These are phyloP conservation scores for Colletotrichum limetticola DNA, from an alignment of 2,329 filamentous ascomycete genomes.

Conservation along the genomic window DNA sequence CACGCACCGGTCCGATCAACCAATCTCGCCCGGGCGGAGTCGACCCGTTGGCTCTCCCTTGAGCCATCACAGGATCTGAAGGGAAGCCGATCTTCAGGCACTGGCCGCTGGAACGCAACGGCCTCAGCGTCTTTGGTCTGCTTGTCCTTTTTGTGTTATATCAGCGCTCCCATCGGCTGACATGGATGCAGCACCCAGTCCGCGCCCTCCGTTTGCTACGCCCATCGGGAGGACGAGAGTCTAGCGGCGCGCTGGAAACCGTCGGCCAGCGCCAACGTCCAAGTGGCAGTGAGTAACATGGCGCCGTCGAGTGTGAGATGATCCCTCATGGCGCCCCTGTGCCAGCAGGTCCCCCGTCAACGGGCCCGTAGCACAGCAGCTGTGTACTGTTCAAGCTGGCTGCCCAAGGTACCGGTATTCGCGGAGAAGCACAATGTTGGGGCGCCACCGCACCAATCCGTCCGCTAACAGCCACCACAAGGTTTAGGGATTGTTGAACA, in stretches of 20 bases:
- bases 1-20: neutral
- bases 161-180: neutral
- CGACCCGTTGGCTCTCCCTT: neutral
- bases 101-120: neutral
- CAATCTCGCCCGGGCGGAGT: neutral
- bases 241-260: constrained; percentile 3
- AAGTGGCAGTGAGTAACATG: neutral
- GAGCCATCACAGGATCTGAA: neutral
- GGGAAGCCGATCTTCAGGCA: neutral
- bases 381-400: neutral
- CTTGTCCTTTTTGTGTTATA: neutral
- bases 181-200: neutral
- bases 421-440: neutral
- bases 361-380: neutral
- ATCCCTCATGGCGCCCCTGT: neutral
- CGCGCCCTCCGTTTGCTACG: neutral
- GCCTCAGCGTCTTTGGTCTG: neutral
- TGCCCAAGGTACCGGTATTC: neutral
- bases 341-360: neutral
- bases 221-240: neutral
- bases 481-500: constrained; percentile 9
- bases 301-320: neutral
- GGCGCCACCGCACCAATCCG: constrained; percentile 6
- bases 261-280: constrained; percentile 2
- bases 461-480: constrained; percentile 3